Evolutionary conservation across 352 stramenopile genomes (phyloP).

Genomic region (Peronospora belbahrii): DNA sequence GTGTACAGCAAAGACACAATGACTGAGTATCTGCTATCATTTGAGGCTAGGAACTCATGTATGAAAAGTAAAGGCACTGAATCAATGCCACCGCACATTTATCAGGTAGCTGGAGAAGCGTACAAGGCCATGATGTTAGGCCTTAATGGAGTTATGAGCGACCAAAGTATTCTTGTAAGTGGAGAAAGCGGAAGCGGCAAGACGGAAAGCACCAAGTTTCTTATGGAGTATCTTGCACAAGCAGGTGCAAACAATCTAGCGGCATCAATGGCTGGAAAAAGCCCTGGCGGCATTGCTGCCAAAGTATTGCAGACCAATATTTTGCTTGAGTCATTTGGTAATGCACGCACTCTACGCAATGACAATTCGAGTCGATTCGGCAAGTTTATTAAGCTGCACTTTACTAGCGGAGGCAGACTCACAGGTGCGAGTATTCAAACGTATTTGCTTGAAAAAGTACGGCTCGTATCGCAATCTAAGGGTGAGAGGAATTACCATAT

Average conservation of each 20-base stretch:
- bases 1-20: conserved; percentile 56
- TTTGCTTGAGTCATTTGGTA: conserved; percentile 86
- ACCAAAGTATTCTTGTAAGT: conserved; percentile 83
- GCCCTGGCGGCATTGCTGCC: conserved; percentile 56
- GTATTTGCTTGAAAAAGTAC: conserved; percentile 93
- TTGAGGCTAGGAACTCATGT: conserved; percentile 34
- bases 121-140: conserved; percentile 76
- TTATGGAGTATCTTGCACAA: conserved; percentile 83
- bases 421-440: conserved; percentile 85
- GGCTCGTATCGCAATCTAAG: conserved; percentile 73
- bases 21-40: conserved; percentile 56
- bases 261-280: conserved; percentile 33
- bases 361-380: conserved; percentile 89
- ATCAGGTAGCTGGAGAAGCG: conserved; percentile 71
- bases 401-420: conserved; percentile 60
- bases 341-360: conserved; percentile 82
- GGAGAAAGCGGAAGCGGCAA: conserved; percentile 84
- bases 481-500: conserved; percentile 85
- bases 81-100: conserved; percentile 73
- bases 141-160: conserved; percentile 42
- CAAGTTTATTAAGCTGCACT: conserved; percentile 90
- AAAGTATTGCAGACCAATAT: conserved; percentile 89
- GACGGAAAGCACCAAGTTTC: conserved; percentile 86
- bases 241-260: conserved; percentile 64
- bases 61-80: conserved; percentile 19